Conservation (phyloP, 169 alveolate species). For the Cryptosporidium ubiquitum region DNA sequence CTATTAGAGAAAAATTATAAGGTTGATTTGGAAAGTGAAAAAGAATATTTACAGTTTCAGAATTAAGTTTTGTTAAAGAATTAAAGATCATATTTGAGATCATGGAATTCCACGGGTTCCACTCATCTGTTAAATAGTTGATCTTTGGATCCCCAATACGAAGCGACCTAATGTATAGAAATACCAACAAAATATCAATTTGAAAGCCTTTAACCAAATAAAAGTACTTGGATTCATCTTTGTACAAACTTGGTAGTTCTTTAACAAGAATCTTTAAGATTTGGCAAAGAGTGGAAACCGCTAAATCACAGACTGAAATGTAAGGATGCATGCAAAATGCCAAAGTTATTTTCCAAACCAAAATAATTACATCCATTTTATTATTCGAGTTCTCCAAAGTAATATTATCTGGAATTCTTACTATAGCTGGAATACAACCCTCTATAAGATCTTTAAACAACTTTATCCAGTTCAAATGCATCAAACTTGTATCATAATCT, state of each 20-base stretch:
- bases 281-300: slow-evolving; percentile 3
- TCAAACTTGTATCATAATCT: slow-evolving; percentile 17
- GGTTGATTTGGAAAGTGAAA: not conserved
- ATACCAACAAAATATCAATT: not conserved
- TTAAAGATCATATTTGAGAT: slow-evolving; percentile 4
- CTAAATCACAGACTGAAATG: slow-evolving; percentile 7
- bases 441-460: slow-evolving; percentile 27
- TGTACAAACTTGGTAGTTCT: not conserved
- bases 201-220: not conserved
- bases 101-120: slow-evolving; percentile 33
- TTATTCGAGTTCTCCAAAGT: not conserved
- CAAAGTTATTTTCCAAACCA: slow-evolving; percentile 19
- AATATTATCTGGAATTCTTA: slow-evolving; percentile 21
- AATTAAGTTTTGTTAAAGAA: not conserved
- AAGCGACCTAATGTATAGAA: slow-evolving; percentile 8
- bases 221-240: not conserved
- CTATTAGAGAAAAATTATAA: not conserved
- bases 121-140: slow-evolving; percentile 16
- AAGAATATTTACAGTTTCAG: not conserved
- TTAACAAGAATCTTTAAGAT: not conserved
- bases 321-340: slow-evolving; percentile 32
- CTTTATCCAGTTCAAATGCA: not conserved
- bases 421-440: not conserved
- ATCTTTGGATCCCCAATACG: slow-evolving; percentile 44
- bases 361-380: slow-evolving; percentile 3